Conservation (phyloP, 2,329 filamentous ascomycete species). For the Pseudonectria foliicola region DNA sequence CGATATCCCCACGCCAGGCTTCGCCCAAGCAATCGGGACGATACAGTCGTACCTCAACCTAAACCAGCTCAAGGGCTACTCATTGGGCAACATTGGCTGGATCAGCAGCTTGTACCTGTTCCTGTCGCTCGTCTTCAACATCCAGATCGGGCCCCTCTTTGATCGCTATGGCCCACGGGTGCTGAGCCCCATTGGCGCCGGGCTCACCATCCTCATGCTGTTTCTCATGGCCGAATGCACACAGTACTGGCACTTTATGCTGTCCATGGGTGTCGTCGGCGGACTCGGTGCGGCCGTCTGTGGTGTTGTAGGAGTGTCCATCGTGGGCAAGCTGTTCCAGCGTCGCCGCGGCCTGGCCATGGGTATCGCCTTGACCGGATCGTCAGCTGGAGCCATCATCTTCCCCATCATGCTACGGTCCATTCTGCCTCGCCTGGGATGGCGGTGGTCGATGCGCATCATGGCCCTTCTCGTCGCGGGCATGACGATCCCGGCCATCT, state of each 20-base stretch:
- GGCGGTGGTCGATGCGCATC: conserved; percentile 27
- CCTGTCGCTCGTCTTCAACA: conserved; percentile 35
- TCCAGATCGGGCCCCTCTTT: conserved; percentile 42
- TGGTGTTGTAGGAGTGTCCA: conserved; percentile 27
- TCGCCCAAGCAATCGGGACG: conserved; percentile 41
- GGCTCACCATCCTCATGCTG: conserved; percentile 31
- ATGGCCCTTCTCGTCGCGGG: conserved; percentile 23
- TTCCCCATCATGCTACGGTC: conserved; percentile 28
- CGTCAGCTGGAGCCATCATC: conserved; percentile 24
- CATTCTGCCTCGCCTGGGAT: conserved; percentile 23
- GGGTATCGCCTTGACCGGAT: conserved; percentile 19
- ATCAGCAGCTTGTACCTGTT: conserved; percentile 41
- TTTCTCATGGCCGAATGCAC: conserved; percentile 40
- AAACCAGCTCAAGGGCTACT: conserved; percentile 36
- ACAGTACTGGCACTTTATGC: conserved; percentile 41
- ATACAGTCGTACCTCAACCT: conserved; percentile 39
- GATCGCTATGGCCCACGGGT: conserved; percentile 38
- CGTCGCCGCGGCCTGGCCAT: conserved; percentile 18
- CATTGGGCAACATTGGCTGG: conserved; percentile 40
- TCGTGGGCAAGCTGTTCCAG: conserved; percentile 25
- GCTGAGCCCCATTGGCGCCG: conserved; percentile 31
- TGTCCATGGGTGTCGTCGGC: conserved; percentile 35
- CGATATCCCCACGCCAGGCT: conserved; percentile 23
- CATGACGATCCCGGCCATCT: conserved; percentile 18
- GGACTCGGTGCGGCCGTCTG: conserved; percentile 34